phyloP scores from a whole-genome alignment of 805 yeast genomes.

The Blastobotrys americana region DNA sequence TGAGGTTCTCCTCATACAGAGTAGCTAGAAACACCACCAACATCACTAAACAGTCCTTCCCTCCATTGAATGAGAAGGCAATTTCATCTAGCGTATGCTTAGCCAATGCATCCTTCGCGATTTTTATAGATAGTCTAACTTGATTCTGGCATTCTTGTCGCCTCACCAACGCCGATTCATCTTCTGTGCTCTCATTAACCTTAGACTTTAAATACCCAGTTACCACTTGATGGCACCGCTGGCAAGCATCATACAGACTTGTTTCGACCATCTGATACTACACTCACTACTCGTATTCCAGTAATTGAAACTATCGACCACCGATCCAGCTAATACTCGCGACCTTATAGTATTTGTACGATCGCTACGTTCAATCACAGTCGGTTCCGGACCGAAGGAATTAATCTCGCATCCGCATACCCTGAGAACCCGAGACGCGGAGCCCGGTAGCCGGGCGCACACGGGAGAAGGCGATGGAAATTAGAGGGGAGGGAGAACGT shows the following conservation, averaged over 20 bases:
- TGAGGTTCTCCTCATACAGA: slow-evolving; percentile 25
- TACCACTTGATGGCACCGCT: slow-evolving; percentile 11
- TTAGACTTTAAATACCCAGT: slow-evolving; percentile 11
- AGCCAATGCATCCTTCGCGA: slow-evolving; percentile 25
- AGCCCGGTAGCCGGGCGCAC: too few species aligned
- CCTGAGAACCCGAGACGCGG: too few species aligned
- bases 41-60: slow-evolving; percentile 93
- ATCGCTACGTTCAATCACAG: too few species aligned
- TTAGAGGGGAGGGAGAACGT: too few species aligned
- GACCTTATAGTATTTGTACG: too few species aligned
- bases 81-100: slow-evolving; percentile 21
- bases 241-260: neutral
- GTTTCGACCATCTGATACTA: too few species aligned
- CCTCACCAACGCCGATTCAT: slow-evolving; percentile 1
- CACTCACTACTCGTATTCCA: too few species aligned
- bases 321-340: too few species aligned
- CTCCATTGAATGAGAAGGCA: slow-evolving; percentile 89
- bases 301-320: too few species aligned
- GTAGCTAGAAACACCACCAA: slow-evolving; percentile 64
- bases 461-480: too few species aligned
- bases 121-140: slow-evolving; percentile 21
- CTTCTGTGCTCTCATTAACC: slow-evolving; percentile 1
- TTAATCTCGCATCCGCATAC: too few species aligned
- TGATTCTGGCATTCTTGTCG: slow-evolving; percentile 19
- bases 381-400: too few species aligned